Conservation (phyloP, 441 rosid genomes). For the Brassica hybrid region DNA sequence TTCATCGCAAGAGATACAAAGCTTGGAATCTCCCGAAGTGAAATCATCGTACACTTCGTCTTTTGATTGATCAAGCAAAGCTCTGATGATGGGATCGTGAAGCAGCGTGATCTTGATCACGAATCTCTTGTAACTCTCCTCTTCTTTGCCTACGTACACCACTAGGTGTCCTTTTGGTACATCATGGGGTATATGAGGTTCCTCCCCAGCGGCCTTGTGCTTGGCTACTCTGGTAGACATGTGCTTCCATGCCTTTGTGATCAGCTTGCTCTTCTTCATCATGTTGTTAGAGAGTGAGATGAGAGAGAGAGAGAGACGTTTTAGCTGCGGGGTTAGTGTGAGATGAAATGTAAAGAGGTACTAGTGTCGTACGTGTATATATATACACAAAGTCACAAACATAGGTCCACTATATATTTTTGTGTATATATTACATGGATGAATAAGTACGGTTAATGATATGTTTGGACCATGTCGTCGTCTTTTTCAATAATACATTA, state of each 20-base stretch:
- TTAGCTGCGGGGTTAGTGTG: slow-evolving; percentile 18
- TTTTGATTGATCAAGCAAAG: slow-evolving; percentile 42
- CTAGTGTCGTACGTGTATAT: slow-evolving; percentile 39
- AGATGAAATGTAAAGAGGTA: slow-evolving; percentile 32
- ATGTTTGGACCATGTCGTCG: neutral
- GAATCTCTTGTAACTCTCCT: slow-evolving; percentile 38
- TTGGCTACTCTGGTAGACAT: slow-evolving; percentile 35
- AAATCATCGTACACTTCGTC: slow-evolving; percentile 41
- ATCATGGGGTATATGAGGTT: slow-evolving; percentile 35
- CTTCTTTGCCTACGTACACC: no score
- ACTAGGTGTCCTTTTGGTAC: slow-evolving; percentile 46
- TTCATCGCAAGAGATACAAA: slow-evolving; percentile 42
- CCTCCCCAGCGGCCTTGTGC: slow-evolving; percentile 7
- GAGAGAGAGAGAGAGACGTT: slow-evolving; percentile 20
- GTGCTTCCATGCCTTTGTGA: slow-evolving; percentile 44
- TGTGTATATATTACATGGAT: slow-evolving; percentile 17
- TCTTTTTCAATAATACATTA: slow-evolving; percentile 21
- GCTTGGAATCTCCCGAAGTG: slow-evolving; percentile 39
- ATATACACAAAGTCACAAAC: neutral
- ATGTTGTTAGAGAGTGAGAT: neutral
- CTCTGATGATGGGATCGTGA: slow-evolving; percentile 40
- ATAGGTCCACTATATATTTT: slow-evolving; percentile 32
- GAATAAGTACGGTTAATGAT: neutral
- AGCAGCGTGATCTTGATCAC: slow-evolving; percentile 42
- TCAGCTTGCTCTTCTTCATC: slow-evolving; percentile 36